phyloP scores from a whole-genome alignment of 2,329 filamentous ascomycete genomes.

The Rugonectria rugulosa region DNA sequence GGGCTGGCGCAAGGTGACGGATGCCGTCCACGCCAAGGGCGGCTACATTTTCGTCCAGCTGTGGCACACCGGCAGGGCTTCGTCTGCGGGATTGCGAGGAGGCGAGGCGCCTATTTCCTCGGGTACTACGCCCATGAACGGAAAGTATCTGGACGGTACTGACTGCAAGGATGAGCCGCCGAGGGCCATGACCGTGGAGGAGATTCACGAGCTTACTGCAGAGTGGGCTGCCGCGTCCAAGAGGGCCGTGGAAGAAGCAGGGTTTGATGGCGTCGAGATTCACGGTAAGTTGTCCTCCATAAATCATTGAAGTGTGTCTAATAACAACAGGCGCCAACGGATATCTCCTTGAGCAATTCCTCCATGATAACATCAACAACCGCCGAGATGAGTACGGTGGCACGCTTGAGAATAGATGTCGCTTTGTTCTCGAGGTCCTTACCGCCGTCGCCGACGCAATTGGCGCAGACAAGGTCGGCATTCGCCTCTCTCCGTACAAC shows the following conservation, averaged over 20 bases:
- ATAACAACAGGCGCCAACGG: constrained; percentile 29
- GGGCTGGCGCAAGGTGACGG: constrained; percentile 39
- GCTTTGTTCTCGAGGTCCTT: constrained; percentile 29
- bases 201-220: constrained; percentile 69
- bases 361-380: constrained; percentile 30
- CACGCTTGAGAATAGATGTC: constrained; percentile 31
- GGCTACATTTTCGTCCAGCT: constrained; percentile 65
- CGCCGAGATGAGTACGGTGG: constrained; percentile 31
- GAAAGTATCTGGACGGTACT: constrained; percentile 52
- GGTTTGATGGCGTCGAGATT: constrained; percentile 75
- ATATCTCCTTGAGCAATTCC: constrained; percentile 30
- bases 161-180: constrained; percentile 51
- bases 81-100: constrained; percentile 41
- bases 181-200: constrained; percentile 67
- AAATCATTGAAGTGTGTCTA: not conserved
- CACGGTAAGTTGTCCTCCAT: constrained; percentile 42
- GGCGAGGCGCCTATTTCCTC: constrained; percentile 34
- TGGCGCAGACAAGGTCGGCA: constrained; percentile 30
- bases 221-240: constrained; percentile 64
- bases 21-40: constrained; percentile 39
- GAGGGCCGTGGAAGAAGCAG: constrained; percentile 64
- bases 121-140: constrained; percentile 48
- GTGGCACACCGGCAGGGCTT: constrained; percentile 66
- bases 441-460: constrained; percentile 27
- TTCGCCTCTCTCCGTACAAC: constrained; percentile 39